Conservation (phyloP, 305 asterid genomes). For the Solanum hybrid region DNA sequence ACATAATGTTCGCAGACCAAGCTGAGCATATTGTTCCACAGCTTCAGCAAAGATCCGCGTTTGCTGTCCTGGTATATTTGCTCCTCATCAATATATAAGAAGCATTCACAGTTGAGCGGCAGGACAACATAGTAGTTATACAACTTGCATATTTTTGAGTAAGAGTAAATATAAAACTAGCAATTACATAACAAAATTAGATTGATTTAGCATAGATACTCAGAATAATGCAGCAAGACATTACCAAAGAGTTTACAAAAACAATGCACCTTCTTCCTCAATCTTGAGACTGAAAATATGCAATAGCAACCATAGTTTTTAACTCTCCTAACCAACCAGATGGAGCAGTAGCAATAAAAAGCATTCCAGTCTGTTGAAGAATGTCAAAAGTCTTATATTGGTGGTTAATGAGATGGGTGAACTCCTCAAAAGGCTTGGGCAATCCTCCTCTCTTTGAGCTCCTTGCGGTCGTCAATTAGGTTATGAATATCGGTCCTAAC, state of each 20-base stretch:
- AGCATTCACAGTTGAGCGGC: not conserved
- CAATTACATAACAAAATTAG: not conserved
- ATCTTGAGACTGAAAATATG: not conserved
- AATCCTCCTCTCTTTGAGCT: conserved; percentile 20
- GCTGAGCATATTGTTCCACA: conserved; percentile 87
- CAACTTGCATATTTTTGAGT: not conserved
- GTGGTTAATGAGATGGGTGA: not conserved
- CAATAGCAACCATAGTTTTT: not conserved
- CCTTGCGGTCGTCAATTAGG: conserved; percentile 39
- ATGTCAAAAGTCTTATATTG: not conserved
- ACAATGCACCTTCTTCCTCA: not conserved
- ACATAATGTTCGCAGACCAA: conserved; percentile 91
- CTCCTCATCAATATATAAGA: not conserved
- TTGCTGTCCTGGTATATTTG: conserved; percentile 65
- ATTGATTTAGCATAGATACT: not conserved
- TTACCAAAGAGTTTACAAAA: not conserved
- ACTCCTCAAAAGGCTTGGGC: not conserved
- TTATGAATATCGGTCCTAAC: conserved; percentile 41
- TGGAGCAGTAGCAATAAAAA: not conserved
- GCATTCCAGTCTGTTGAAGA: not conserved
- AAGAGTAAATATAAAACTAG: not conserved
- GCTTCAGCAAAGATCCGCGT: conserved; percentile 67
- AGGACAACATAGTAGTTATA: not conserved
- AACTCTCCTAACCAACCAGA: not conserved
- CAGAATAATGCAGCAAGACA: not conserved